Evolutionary conservation across 495 filamentous ascomycete genomes (phyloP).

Genomic region (Penicillium atrosanguineum): DNA sequence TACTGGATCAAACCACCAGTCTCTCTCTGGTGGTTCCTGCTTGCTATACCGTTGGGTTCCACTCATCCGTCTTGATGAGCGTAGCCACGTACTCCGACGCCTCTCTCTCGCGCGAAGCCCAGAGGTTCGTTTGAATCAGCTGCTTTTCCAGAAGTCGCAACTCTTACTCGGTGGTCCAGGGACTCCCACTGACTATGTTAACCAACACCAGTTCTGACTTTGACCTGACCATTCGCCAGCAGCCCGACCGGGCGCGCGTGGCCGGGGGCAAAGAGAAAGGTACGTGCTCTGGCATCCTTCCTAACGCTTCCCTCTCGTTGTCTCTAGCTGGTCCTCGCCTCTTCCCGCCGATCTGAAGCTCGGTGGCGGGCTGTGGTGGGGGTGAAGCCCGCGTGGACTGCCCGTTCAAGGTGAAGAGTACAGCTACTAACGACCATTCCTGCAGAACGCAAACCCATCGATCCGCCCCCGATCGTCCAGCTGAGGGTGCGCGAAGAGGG

Average conservation of each 20-base stretch:
- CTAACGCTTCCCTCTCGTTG: neutral
- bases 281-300: conserved; percentile 22
- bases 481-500: conserved; percentile 64
- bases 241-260: conserved; percentile 64
- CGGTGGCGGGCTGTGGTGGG: neutral
- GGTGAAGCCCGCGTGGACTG: neutral
- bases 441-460: conserved; percentile 87
- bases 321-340: neutral
- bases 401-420: neutral
- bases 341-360: neutral
- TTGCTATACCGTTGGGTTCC: conserved; percentile 16
- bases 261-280: conserved; percentile 73
- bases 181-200: conserved; percentile 43
- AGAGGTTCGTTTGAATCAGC: conserved; percentile 26
- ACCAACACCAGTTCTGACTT: conserved; percentile 52
- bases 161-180: conserved; percentile 33
- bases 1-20: conserved; percentile 7
- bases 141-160: conserved; percentile 19
- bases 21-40: conserved; percentile 5
- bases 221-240: conserved; percentile 64
- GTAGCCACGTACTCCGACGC: conserved; percentile 45
- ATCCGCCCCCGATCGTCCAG: conserved; percentile 91
- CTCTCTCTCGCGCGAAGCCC: conserved; percentile 45
- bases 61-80: conserved; percentile 44
- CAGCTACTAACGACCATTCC: neutral